Evolutionary conservation across 2,329 filamentous ascomycete species (phyloP), one percentile per base, ranked within the genome.

Genomic region (Fusarium sp.): DNA sequence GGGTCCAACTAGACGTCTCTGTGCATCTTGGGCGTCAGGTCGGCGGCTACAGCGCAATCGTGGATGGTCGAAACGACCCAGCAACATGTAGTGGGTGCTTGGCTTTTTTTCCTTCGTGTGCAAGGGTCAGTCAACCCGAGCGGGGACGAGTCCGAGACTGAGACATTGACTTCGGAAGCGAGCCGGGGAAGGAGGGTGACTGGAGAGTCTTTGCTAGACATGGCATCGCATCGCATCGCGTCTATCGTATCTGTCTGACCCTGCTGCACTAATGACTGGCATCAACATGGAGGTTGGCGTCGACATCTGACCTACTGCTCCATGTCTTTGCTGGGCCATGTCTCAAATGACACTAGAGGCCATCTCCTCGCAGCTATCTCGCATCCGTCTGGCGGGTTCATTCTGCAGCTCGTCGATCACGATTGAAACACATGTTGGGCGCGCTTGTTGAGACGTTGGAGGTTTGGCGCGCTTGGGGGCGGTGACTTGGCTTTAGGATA

Each of bases 21-120:
- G 39, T 68, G 57, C 50, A 62, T 58, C 74, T 65, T 60, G 33
- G 65, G 64, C 57, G 57, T 64, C 48, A 62, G 50, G 60, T 71
- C 68, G 75, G 76, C 76, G 76, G 76, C 54, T 78, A 78, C 50
- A 76, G 76, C 66, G 62, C 37, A 57, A 67, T 63, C n/a, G 65
- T 78, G 76, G 67, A 64, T 78, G 76, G 76, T 48, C 58, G 57
- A 65, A 68, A 64, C 63, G 56, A 48, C 45, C 50, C 39, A 52
- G 68, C 54, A 63, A 58, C 48, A 52, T 52, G 48, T 31, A 52
- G 48, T 52, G 27, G 27, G 48, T 52, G 48, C 48, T 20, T 61
- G 27, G 22, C 45, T 27, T 31, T 67, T 74, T 74, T 74, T 33
- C 8, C 9, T 43, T 59, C 50, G 35, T 10, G 9, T 57, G 64